Percentiles rank a stretch among this genome's conserved stretches.
Evolutionary conservation across 768 basidiomycete species (phyloP).

Genomic region (Leccinum boreale): DNA sequence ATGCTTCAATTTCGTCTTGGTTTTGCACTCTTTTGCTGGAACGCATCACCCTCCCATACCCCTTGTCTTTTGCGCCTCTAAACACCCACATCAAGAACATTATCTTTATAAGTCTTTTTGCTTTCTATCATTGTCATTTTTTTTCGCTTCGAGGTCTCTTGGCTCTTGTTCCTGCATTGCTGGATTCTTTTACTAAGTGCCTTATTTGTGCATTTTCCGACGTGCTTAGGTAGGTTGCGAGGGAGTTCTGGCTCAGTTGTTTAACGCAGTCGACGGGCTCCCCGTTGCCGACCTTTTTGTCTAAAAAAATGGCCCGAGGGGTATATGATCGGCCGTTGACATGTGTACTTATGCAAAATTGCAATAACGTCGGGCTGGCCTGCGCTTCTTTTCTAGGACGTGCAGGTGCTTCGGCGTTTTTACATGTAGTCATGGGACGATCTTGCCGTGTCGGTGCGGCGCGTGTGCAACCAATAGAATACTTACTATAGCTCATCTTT

Average conservation of each 20-base stretch:
- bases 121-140: not conserved
- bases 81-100: not conserved
- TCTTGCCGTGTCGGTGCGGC: not conserved
- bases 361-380: not conserved
- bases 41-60: slow-evolving; percentile 13
- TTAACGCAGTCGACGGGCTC: slow-evolving; percentile 1
- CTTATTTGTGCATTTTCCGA: slow-evolving; percentile 24
- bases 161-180: slow-evolving; percentile 12
- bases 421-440: not conserved
- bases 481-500: not conserved
- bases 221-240: slow-evolving; percentile 20
- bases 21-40: slow-evolving; percentile 7
- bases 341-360: slow-evolving; percentile 5
- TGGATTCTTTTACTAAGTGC: slow-evolving; percentile 19
- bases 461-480: slow-evolving; percentile 14
- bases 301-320: not conserved
- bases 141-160: slow-evolving; percentile 3
- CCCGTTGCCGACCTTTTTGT: not conserved
- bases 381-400: not conserved
- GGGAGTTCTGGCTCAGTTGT: slow-evolving; percentile 2
- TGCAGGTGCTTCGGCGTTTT: not conserved
- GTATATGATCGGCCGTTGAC: slow-evolving; percentile 1
- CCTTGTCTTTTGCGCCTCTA: not conserved
- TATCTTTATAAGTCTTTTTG: slow-evolving; percentile 5
- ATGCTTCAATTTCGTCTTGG: not conserved